Evolutionary conservation across 768 basidiomycete genomes (phyloP), one percentile per base, ranked within the genome.

Genomic region (Phylloporus sp.): DNA sequence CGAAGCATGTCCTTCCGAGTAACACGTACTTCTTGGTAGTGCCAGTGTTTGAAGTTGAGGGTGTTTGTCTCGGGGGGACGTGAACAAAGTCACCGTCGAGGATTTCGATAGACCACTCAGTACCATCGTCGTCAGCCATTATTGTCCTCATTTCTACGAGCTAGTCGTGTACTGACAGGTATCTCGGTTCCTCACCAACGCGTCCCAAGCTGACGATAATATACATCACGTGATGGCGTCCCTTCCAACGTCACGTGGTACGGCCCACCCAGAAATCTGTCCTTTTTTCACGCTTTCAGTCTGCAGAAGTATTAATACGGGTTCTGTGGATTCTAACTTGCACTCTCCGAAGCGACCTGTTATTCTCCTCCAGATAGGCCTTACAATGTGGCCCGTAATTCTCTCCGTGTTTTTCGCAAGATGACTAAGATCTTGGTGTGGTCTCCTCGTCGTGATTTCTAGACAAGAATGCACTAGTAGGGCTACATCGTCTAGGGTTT

Each of bases 21-120:
- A 34, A 40, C 27, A 60, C 63, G 45, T 53, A 66, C 66, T 42
- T 36, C 42, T 51, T 53, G 28, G 32, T 39, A 3, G 42, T 12
- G 31, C 15, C 9, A 20, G 39, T 44, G 23, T 26, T 40, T 20
- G 28, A 44, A 13, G 52, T 50, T 52, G 53, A 20, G 9, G 40
- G 26, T 48, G 35, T 48, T 60, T 56, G 57, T 63, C 67, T 56
- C 56, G 51, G 27, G 18, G 49, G 52, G 13, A 31, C 45, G 16
- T 52, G 47, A 44, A 51, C 45, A 43, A 36, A 47, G 24, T 56
- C 50, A 22, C 54, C 67, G 8, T 69, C 67, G 35, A 63, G 29
- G 31, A 69, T 67, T 51, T 70, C 69, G 32, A 69, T 57, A 23
- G 67, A 69, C 58, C 61, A 67, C 35, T 70, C 67, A 22, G 65